Evolutionary conservation across 2,329 filamentous ascomycete genomes (phyloP), one percentile per base, ranked within the genome.

Genomic region (Cladophialophora bantiana): DNA sequence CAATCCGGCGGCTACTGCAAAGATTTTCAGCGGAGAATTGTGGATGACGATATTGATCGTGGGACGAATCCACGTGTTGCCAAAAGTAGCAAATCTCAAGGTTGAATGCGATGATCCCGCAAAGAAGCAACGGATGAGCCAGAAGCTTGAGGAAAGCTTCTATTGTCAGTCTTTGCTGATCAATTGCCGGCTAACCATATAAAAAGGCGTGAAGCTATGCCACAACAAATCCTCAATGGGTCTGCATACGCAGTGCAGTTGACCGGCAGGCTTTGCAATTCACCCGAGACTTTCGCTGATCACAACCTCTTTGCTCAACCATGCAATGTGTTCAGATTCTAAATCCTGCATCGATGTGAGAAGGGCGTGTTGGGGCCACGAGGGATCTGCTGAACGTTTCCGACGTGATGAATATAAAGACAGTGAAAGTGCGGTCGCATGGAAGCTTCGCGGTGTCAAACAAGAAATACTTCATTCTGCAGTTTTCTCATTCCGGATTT

Each of bases 101-200:
- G 20, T 50, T 26, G 6, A 10, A 18, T 15, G 10, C 20, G 45
- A 50, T 50, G 45, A 50, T 31, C 45, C 1, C 20, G 5, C 26
- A 18, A 13, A 50, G 18, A 31, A 50, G 45, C 45, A 50, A 26
- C 45, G 20, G 45, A 50, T 31, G 45, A 13, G 20, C 45, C 20
- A 50, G 38, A 59, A 59, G 42, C 57, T 52, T 52, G 42, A 26
- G 40, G 3, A 59, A 59, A 13, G 20, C n/a, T 36, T 36, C 57
- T 15, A 34, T 36, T 35, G 57, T 7, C 20, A n/a, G 3, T 52
- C 42, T 31, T 26, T 7, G n/a, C 31, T 34, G 57, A 59, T 50
- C 42, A 52, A 20, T 13, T n/a, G 32, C 42, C 31, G 57, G 13
- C 18, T 20, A 55, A 26, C 53, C 53, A 3, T 18, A 50, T 9